Conservation (phyloP, 1,139 yeast genomes). For the Yamadazyma friedrichii region DNA sequence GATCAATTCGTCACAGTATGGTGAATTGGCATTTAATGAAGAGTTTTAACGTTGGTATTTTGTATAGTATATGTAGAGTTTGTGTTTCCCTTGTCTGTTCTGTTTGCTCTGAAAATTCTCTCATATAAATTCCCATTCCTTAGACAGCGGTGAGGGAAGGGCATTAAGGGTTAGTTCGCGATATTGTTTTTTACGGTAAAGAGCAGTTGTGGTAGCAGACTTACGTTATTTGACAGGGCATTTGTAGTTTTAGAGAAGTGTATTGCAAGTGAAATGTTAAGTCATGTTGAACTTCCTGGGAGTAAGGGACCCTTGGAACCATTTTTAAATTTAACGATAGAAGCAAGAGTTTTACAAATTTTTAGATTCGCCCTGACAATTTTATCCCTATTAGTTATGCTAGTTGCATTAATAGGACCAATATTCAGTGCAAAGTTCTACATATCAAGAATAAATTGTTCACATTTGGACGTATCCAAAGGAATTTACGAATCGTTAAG, state of each 20-base stretch:
- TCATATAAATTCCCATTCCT: too few relatives aligned
- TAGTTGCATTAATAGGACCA: conserved; percentile 32
- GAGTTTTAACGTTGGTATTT: conserved; percentile 5
- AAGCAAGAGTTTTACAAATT: conserved; percentile 31
- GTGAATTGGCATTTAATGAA: conserved; percentile 6
- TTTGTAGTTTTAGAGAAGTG: not conserved
- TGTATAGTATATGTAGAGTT: not conserved
- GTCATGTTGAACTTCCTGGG: conserved; percentile 8
- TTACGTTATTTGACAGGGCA: not conserved
- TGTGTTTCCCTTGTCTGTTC: not conserved
- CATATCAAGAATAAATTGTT: conserved; percentile 44
- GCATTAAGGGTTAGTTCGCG: too few relatives aligned
- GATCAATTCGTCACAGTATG: not conserved
- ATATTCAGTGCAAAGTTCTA: conserved; percentile 23
- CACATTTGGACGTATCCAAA: conserved; percentile 48
- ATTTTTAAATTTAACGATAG: conserved; percentile 28
- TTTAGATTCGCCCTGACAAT: conserved; percentile 27
- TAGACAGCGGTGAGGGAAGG: too few relatives aligned
- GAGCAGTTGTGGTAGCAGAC: too few relatives aligned
- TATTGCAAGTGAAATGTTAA: not conserved
- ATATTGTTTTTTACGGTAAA: too few relatives aligned
- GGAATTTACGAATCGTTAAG: conserved; percentile 52
- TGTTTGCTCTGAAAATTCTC: too few relatives aligned
- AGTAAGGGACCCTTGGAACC: conserved; percentile 9
- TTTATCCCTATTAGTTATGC: conserved; percentile 20